These are phyloP conservation scores for Drechslerella dactyloides DNA, from an alignment of 2,329 filamentous ascomycete genomes.

Conservation along the genomic window DNA sequence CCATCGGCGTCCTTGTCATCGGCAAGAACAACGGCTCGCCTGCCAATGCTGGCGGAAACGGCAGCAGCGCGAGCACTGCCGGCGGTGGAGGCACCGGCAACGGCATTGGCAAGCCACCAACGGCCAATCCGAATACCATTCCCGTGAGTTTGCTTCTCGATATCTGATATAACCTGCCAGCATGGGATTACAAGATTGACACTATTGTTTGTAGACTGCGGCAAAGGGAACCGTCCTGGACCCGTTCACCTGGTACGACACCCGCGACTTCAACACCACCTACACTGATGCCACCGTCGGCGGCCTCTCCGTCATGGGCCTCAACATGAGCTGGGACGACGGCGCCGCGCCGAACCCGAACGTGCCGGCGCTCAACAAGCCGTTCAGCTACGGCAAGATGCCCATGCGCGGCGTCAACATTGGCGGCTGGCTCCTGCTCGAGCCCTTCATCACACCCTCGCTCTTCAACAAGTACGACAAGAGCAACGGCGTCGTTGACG, in stretches of 20 bases:
- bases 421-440: conserved; percentile 90
- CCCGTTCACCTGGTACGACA: conserved; percentile 90
- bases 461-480: conserved; percentile 66
- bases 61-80: conserved; percentile 50
- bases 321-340: conserved; percentile 86
- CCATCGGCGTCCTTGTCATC: conserved; percentile 60
- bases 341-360: conserved; percentile 76
- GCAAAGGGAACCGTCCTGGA: conserved; percentile 75
- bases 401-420: conserved; percentile 90
- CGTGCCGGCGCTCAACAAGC: conserved; percentile 76
- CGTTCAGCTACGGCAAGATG: conserved; percentile 75
- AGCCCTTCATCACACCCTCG: conserved; percentile 94
- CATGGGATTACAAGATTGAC: conserved; percentile 16
- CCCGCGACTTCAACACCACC: conserved; percentile 88
- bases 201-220: conserved; percentile 36
- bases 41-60: conserved; percentile 51
- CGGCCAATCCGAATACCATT: conserved; percentile 60
- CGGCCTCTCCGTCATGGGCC: conserved; percentile 86
- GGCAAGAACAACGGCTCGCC: conserved; percentile 58
- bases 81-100: conserved; percentile 54
- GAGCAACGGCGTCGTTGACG: conserved; percentile 76
- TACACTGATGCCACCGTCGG: conserved; percentile 87
- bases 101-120: conserved; percentile 58
- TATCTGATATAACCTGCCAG: neutral
- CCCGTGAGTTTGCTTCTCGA: conserved; percentile 57